phyloP scores from a whole-genome alignment of 805 yeast species.

The Schizosaccharomyces japonicus region DNA sequence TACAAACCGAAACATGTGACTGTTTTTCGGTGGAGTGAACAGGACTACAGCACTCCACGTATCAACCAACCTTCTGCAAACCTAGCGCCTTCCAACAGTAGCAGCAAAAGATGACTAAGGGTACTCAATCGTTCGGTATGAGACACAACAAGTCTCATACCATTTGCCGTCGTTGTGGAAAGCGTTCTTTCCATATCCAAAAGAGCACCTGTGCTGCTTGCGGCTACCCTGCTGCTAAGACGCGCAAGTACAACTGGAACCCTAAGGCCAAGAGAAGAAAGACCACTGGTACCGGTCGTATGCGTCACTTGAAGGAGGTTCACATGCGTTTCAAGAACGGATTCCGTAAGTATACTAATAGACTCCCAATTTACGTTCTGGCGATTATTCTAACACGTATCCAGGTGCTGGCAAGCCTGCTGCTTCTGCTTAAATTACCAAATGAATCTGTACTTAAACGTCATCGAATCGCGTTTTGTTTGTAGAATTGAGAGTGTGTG shows the following conservation, averaged over 20 bases:
- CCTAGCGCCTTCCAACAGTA: not conserved
- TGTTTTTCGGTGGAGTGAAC: too few relatives aligned
- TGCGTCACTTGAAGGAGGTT: constrained; percentile 90
- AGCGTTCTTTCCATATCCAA: constrained; percentile 96
- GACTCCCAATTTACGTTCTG: not conserved
- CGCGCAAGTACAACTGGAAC: constrained; percentile 93
- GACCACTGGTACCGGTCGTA: constrained; percentile 99
- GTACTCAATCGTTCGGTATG: constrained; percentile 1
- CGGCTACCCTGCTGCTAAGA: constrained; percentile 99
- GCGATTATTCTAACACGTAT: not conserved
- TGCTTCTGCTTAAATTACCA: not conserved
- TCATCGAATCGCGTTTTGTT: not conserved
- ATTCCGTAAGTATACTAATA: constrained; percentile 36
- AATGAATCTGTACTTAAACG: not conserved
- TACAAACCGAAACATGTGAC: too few relatives aligned
- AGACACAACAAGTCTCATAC: constrained; percentile 98
- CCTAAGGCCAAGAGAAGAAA: constrained; percentile 97
- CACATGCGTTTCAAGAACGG: constrained; percentile 97
- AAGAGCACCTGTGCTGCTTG: constrained; percentile 97
- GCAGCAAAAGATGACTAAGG: constrained; percentile 6
- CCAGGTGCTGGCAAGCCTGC: constrained; percentile 1
- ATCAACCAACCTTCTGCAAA: not conserved
- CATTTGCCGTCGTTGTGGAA: constrained; percentile 81
- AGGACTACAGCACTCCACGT: too few relatives aligned
- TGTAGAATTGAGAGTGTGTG: not conserved